A percentile compares a stretch with the other conserved stretches of the same genome.
phyloP scores from a whole-genome alignment of 163 green algal genomes.

The Chlamydomonas reinhardtii region DNA sequence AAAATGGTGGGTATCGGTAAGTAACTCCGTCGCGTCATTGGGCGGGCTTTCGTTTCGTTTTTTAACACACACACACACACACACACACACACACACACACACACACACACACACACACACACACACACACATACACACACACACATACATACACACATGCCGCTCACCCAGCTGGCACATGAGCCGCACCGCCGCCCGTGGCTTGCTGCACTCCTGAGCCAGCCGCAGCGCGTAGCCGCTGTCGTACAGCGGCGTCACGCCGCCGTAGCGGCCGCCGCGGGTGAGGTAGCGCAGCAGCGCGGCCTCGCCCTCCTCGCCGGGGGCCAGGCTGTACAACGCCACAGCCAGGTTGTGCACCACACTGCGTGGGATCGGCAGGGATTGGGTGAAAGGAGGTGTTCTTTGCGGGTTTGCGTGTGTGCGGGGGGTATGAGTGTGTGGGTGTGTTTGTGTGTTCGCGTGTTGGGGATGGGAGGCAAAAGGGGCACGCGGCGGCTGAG shows the following conservation, averaged over 20 bases:
- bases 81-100: no score
- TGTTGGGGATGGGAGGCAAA: no score
- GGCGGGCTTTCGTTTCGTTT: no score
- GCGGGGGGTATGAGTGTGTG: no score
- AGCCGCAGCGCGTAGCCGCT: conserved; percentile 87
- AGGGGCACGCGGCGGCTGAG: no score
- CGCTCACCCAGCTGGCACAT: conserved; percentile 80
- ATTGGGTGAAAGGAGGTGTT: not conserved
- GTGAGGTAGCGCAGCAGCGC: conserved; percentile 80
- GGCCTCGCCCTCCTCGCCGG: conserved; percentile 61
- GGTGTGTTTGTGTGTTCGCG: no score
- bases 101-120: no score
- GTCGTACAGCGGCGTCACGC: conserved; percentile 82
- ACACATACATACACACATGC: not conserved
- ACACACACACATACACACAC: no score
- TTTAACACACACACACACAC: no score
- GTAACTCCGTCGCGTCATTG: no score
- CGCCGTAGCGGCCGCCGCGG: conserved; percentile 6
- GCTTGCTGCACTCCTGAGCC: conserved; percentile 71
- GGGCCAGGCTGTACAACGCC: conserved; percentile 77
- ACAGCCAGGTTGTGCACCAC: conserved; percentile 93
- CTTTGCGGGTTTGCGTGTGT: no score
- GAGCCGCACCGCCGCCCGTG: conserved; percentile 83
- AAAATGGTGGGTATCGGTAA: no score
- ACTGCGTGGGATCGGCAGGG: not conserved